Percentiles rank a stretch among this genome's conserved stretches.
Conservation (phyloP, 106 monocot genomes). For the Cymbidium sinense region DNA sequence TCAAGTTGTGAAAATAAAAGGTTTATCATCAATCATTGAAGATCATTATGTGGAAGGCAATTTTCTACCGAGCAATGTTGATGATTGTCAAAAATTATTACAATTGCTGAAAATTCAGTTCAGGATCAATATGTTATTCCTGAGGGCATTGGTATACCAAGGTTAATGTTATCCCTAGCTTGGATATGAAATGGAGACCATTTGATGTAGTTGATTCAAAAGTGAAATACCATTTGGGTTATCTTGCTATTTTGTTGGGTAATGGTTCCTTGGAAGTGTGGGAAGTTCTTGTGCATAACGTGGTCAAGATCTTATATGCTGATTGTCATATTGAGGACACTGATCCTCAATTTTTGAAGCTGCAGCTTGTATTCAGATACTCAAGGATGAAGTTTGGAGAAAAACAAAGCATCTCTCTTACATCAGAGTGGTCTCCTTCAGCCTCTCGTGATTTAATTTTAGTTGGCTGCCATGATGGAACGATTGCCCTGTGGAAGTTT, state of each 20-base stretch:
- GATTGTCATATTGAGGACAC: slow-evolving; percentile 21
- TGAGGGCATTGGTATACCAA: slow-evolving; percentile 46
- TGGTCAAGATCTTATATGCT: slow-evolving; percentile 42
- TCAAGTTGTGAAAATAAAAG: neutral
- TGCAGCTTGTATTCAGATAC: slow-evolving; percentile 61
- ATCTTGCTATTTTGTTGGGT: too few species aligned
- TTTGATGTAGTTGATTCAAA: too few species aligned
- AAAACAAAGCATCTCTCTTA: slow-evolving; percentile 73
- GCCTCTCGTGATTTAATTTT: too few species aligned
- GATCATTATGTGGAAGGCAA: slow-evolving; percentile 5
- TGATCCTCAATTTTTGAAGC: slow-evolving; percentile 74
- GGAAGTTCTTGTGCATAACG: slow-evolving; percentile 58
- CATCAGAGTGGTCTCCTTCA: slow-evolving; percentile 73
- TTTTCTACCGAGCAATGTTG: neutral
- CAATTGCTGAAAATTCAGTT: neutral
- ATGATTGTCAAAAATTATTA: slow-evolving; percentile 4
- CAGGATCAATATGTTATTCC: slow-evolving; percentile 3
- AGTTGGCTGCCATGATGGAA: slow-evolving; percentile 90
- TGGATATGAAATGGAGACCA: too few species aligned
- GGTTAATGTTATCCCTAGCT: slow-evolving; percentile 60
- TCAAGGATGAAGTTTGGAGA: slow-evolving; percentile 53
- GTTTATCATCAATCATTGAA: neutral
- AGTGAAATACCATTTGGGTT: too few species aligned
- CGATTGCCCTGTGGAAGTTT: slow-evolving; percentile 94
- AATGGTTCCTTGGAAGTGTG: slow-evolving; percentile 36